Evolutionary conservation across 1,284 basidiomycete species (phyloP).

Genomic region (Pulchroboletus neoregius): DNA sequence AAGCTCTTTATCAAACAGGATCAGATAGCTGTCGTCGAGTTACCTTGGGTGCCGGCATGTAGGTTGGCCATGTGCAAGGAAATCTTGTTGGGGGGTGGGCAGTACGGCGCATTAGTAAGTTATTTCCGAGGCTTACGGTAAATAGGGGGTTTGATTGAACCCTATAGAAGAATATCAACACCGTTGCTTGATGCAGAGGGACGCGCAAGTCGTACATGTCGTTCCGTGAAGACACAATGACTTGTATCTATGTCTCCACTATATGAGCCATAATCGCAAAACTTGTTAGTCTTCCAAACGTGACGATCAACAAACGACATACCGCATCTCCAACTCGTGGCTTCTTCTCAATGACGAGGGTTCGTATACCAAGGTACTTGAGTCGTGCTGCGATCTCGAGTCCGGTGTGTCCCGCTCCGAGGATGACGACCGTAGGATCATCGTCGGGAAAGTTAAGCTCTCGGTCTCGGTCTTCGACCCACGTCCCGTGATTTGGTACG

Average conservation of each 20-base stretch:
- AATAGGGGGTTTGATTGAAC: constrained; percentile 56
- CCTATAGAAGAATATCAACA: constrained; percentile 31
- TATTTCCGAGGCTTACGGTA: constrained; percentile 39
- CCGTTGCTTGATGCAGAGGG: constrained; percentile 1
- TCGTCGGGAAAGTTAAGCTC: constrained; percentile 39
- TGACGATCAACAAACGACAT: constrained; percentile 46
- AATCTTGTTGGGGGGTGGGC: constrained; percentile 38
- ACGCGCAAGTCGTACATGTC: constrained; percentile 42
- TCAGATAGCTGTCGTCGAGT: background rate
- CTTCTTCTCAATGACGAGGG: constrained; percentile 15
- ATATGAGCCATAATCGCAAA: constrained; percentile 44
- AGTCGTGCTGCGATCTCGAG: constrained; percentile 11
- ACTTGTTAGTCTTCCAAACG: constrained; percentile 49
- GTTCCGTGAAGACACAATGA: constrained; percentile 62
- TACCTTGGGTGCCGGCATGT: constrained; percentile 43
- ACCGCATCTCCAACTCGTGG: constrained; percentile 35
- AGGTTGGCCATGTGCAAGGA: constrained; percentile 59
- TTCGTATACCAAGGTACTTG: constrained; percentile 6
- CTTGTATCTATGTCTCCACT: constrained; percentile 14
- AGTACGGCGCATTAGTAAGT: constrained; percentile 6
- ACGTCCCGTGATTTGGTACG: constrained; percentile 37
- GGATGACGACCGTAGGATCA: constrained; percentile 33
- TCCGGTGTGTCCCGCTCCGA: constrained; percentile 16
- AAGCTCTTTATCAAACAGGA: background rate
- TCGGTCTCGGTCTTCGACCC: constrained; percentile 32